phyloP scores from a whole-genome alignment of 2,329 filamentous ascomycete species.

The Aspergillus vadensis region DNA sequence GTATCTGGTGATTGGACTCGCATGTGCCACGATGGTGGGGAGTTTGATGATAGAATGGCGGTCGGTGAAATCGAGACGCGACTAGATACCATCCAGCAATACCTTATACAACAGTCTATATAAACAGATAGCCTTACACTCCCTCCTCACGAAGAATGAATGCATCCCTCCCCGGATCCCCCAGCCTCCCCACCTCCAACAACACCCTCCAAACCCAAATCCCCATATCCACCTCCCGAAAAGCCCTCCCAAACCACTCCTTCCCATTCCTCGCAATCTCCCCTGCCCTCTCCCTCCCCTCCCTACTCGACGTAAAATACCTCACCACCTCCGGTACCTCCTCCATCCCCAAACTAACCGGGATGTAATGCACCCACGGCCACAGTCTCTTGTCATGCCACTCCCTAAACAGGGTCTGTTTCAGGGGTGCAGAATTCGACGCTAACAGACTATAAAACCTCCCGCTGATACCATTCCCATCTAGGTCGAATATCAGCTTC shows the following conservation, averaged over 20 bases:
- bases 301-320: slow-evolving; percentile 21
- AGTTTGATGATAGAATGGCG: slow-evolving; percentile 30
- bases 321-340: slow-evolving; percentile 24
- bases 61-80: slow-evolving; percentile 22
- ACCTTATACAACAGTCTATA: too few relatives aligned
- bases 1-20: slow-evolving; percentile 26
- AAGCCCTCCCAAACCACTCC: slow-evolving; percentile 20
- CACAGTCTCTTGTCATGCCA: slow-evolving; percentile 29
- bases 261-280: slow-evolving; percentile 20
- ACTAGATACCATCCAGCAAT: neutral
- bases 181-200: slow-evolving; percentile 22
- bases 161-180: slow-evolving; percentile 12
- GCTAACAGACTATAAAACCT: slow-evolving; percentile 26
- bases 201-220: slow-evolving; percentile 23
- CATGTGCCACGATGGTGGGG: slow-evolving; percentile 26
- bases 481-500: slow-evolving; percentile 23
- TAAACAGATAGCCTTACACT: too few relatives aligned
- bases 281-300: slow-evolving; percentile 15
- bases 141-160: too few relatives aligned
- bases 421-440: slow-evolving; percentile 22
- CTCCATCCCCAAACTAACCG: slow-evolving; percentile 24
- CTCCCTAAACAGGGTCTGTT: slow-evolving; percentile 27
- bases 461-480: slow-evolving; percentile 28
- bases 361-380: slow-evolving; percentile 29
- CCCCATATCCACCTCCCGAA: slow-evolving; percentile 20